These are phyloP conservation scores for Fraxinus sp. DNA, from an alignment of 305 asterid genomes.

Conservation along the genomic window DNA sequence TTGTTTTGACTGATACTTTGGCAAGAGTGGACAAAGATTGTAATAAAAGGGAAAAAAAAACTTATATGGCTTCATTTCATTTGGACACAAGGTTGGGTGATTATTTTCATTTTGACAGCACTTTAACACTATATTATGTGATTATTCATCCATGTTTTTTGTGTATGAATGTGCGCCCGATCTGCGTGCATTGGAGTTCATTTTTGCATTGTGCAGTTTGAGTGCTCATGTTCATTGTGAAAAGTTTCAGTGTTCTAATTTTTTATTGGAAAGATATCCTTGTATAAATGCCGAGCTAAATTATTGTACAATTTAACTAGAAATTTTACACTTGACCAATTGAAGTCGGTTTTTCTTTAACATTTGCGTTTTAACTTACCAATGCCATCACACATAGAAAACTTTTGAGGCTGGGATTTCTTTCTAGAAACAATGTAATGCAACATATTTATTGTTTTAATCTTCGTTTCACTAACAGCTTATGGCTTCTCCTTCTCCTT, in stretches of 20 bases:
- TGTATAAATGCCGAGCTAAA: background rate
- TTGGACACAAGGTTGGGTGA: too few relatives aligned
- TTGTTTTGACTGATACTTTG: background rate
- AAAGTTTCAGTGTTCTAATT: background rate
- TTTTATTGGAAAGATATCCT: background rate
- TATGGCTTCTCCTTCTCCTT: slow-evolving; percentile 22
- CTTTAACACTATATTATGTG: background rate
- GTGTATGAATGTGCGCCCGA: background rate
- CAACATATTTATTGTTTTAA: too few relatives aligned
- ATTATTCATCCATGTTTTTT: background rate
- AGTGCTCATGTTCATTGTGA: background rate
- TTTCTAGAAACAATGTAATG: too few relatives aligned
- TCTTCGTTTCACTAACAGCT: background rate
- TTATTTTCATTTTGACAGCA: background rate
- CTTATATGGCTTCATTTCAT: too few relatives aligned
- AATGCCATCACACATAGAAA: too few relatives aligned
- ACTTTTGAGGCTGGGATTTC: too few relatives aligned
- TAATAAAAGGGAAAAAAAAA: background rate
- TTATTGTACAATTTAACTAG: too few relatives aligned
- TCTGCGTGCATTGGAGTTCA: background rate
- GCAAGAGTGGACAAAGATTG: slow-evolving; percentile 4
- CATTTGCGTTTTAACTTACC: too few relatives aligned
- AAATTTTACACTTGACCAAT: background rate
- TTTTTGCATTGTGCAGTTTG: background rate
- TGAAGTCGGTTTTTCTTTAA: too few relatives aligned